Percentiles rank a stretch among this genome's conserved stretches.
phyloP scores from a whole-genome alignment of 768 basidiomycete species.

The Trametes maxima region DNA sequence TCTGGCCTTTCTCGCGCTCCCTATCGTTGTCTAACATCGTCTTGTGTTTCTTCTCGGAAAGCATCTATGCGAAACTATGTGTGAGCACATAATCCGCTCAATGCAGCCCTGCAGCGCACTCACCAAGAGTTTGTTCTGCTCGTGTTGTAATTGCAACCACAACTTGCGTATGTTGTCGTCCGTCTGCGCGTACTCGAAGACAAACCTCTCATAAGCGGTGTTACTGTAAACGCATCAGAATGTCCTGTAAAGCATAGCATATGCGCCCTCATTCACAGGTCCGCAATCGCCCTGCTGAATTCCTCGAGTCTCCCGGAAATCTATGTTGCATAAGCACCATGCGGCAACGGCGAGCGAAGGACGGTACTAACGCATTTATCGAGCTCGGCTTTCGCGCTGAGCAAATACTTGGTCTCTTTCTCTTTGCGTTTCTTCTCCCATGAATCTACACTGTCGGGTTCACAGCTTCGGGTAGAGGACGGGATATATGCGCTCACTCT shows the following conservation, averaged over 20 bases:
- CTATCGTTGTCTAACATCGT: conserved; percentile 20
- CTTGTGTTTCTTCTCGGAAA: conserved; percentile 21
- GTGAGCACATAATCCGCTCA: no score
- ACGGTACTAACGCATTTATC: conserved; percentile 24
- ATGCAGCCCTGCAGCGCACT: neutral
- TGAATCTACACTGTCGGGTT: conserved; percentile 16
- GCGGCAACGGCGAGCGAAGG: neutral
- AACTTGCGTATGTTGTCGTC: conserved; percentile 33
- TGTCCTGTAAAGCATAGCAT: neutral
- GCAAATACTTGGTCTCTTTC: conserved; percentile 29
- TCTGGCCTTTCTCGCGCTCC: conserved; percentile 29
- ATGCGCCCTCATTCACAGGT: conserved; percentile 21
- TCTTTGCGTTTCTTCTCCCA: conserved; percentile 35
- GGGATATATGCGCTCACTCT: conserved; percentile 27
- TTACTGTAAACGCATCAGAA: conserved; percentile 17
- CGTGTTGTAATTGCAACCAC: conserved; percentile 27
- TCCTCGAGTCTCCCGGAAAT: conserved; percentile 14
- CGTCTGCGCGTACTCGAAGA: conserved; percentile 29
- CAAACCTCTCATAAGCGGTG: conserved; percentile 29
- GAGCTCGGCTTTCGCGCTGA: conserved; percentile 21
- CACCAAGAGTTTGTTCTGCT: conserved; percentile 26
- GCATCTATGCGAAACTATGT: conserved; percentile 3
- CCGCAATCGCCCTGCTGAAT: conserved; percentile 21
- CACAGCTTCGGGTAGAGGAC: neutral
- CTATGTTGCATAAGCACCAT: conserved; percentile 6